Evolutionary conservation across 768 basidiomycete species (phyloP), one percentile per base, ranked within the genome.

Genomic region (Mycena polygramma): DNA sequence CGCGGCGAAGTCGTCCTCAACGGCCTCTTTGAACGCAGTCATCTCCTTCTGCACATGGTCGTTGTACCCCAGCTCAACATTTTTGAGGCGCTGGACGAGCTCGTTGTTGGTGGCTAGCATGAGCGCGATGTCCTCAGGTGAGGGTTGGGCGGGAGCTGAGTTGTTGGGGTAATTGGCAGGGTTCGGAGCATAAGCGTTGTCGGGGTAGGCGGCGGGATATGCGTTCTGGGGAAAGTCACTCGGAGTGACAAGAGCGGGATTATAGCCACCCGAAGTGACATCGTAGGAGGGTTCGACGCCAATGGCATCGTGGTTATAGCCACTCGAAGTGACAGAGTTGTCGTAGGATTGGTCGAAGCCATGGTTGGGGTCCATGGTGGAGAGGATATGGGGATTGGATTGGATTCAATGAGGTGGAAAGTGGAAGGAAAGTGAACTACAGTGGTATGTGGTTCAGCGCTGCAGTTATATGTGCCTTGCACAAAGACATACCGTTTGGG

Each of bases 31-130:
- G 49, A 24, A 63, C 26, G 48, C 48, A 3, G n/a, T 3, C 48
- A 49, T 57, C 39, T 57, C 57, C 37, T 36, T 4, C 19, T 41
- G 5, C 10, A 57, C n/a, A 22, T 63, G 15, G 37, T 19, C 6
- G 22, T 63, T 13, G 43, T 39, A 63, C 49, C 48, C 61, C 26
- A 63, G n/a, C n/a, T 11, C 7, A 36, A 49, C 61, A 63, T 49
- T 17, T 45, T 8, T 7, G 54, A 20, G 2, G 35, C 26, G 4
- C 26, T 37, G 9, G 45, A 48, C 20, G 43, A 45, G 63, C 53
- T 39, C 10, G 2, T 17, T 6, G 24, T 64, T 63, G 9, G 37
- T 7, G 41, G 49, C 15, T 14, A 26, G 13, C 52, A 57, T 7
- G 26, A 49, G 48, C 20, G 19, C 39, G 48, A 59, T 8, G 30